These are phyloP conservation scores for Alternaria solani DNA, from an alignment of 2,329 filamentous ascomycete genomes.

Conservation along the genomic window DNA sequence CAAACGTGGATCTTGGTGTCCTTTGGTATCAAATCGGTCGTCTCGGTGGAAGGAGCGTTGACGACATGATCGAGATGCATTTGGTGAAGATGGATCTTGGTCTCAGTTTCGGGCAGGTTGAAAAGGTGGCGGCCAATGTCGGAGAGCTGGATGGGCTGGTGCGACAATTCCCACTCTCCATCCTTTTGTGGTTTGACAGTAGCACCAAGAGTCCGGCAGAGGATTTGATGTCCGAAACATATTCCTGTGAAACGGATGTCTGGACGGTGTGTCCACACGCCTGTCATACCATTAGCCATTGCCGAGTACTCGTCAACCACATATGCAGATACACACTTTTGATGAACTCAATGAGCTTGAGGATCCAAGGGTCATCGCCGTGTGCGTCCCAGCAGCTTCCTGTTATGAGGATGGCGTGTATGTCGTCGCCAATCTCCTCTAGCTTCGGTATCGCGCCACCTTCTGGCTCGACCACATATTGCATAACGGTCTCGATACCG, in stretches of 20 bases:
- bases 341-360: slow-evolving; percentile 55
- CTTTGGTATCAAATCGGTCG: slow-evolving; percentile 32
- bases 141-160: slow-evolving; percentile 54
- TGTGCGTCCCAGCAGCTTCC: slow-evolving; percentile 60
- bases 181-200: slow-evolving; percentile 49
- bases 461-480: slow-evolving; percentile 60
- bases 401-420: slow-evolving; percentile 57
- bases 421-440: slow-evolving; percentile 57
- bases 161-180: slow-evolving; percentile 58
- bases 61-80: slow-evolving; percentile 59
- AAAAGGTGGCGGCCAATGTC: slow-evolving; percentile 54
- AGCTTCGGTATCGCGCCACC: slow-evolving; percentile 54
- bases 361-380: slow-evolving; percentile 56
- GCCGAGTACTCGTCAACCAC: background rate
- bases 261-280: slow-evolving; percentile 61
- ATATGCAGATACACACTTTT: slow-evolving; percentile 44
- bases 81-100: slow-evolving; percentile 54
- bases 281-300: slow-evolving; percentile 33
- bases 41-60: slow-evolving; percentile 39
- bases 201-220: slow-evolving; percentile 55
- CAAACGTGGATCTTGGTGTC: slow-evolving; percentile 59
- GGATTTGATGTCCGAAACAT: slow-evolving; percentile 60
- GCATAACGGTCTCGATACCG: slow-evolving; percentile 63
- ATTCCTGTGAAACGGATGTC: slow-evolving; percentile 61
- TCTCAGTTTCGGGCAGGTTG: slow-evolving; percentile 37